A percentile compares a stretch with the other conserved stretches of the same genome.
phyloP scores from a whole-genome alignment of 371 early-diverging fungal species.

The Mucor velutinosus region DNA sequence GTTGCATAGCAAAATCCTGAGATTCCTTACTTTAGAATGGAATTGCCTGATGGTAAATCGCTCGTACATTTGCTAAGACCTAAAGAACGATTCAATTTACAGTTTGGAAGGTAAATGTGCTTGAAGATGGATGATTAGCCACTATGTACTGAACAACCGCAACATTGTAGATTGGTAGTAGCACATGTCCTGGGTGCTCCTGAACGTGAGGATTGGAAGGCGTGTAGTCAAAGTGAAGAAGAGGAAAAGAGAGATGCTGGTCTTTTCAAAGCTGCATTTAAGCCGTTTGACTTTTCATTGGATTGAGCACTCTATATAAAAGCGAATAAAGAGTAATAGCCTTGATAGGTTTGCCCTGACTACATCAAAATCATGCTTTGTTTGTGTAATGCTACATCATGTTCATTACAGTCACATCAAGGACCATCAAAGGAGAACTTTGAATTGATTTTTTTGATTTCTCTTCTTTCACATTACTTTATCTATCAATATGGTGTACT shows the following conservation, averaged over 20 bases:
- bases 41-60: slow-evolving; percentile 56
- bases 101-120: slow-evolving; percentile 68
- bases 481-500: not conserved
- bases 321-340: not conserved
- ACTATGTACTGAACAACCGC: not conserved
- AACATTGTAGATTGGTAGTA: slow-evolving; percentile 52
- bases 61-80: slow-evolving; percentile 51
- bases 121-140: not conserved
- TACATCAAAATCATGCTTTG: not conserved
- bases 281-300: slow-evolving; percentile 50
- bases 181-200: slow-evolving; percentile 63
- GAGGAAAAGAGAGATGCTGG: slow-evolving; percentile 61
- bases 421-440: not conserved
- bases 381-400: not conserved
- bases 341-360: not conserved
- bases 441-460: not conserved
- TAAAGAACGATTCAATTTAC: slow-evolving; percentile 61
- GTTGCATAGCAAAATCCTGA: slow-evolving; percentile 29
- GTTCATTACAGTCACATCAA: not conserved
- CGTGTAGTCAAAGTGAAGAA: slow-evolving; percentile 57
- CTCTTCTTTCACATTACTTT: not conserved
- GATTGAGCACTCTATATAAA: not conserved
- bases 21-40: slow-evolving; percentile 65
- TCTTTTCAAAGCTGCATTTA: slow-evolving; percentile 59
- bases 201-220: slow-evolving; percentile 77